Evolutionary conservation across 257 asterid genomes (phyloP), one percentile per base, ranked within the genome.

Genomic region (Nyctanthes arbortristis): DNA sequence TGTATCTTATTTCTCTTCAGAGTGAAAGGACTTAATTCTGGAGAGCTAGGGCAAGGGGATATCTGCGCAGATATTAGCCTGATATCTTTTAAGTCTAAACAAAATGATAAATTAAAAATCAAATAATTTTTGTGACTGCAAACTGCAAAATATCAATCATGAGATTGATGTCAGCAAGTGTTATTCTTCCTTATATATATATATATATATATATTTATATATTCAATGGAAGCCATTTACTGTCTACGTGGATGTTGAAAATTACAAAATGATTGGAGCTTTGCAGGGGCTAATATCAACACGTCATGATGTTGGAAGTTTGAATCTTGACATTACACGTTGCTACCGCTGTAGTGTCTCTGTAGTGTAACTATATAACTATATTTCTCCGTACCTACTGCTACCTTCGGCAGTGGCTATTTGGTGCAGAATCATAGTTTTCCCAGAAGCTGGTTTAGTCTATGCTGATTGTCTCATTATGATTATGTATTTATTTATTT

Each of bases 281-380:
- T 71, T 61, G 59, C 32, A 13, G 31, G 55, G 47, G 63, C 18
- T 29, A 36, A 10, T 31, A 14, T 29, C 37, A 45, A 30, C 52
- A 2, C 10, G 30, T 70, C 32, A 33, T 61, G 56, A 28, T 60
- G 71, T 56, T 39, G 57, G 57, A 52, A 47, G 24, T 57, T 72
- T 60, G 28, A 12, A 10, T 71, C 25, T 59, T 61, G 4, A 2
- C 16, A 16, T 63, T 47, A 9, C 37, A 55, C 56, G 47, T 54
- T 27, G 57, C 49, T 49, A 36, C 68, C 36, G 22, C 47, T 54
- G 18, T 74, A 16, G 40, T 36, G 73, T 54, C 28, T 45, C 16
- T 49, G 64, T 35, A 28, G 28, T 47, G 37, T 22, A 72, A 36
- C 40, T 27, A 28, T 39, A 47, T 31, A n/a, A n/a, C n/a, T n/a